These are phyloP conservation scores for Xylaria bambusicola DNA, from an alignment of 495 filamentous ascomycete species.

Conservation along the genomic window DNA sequence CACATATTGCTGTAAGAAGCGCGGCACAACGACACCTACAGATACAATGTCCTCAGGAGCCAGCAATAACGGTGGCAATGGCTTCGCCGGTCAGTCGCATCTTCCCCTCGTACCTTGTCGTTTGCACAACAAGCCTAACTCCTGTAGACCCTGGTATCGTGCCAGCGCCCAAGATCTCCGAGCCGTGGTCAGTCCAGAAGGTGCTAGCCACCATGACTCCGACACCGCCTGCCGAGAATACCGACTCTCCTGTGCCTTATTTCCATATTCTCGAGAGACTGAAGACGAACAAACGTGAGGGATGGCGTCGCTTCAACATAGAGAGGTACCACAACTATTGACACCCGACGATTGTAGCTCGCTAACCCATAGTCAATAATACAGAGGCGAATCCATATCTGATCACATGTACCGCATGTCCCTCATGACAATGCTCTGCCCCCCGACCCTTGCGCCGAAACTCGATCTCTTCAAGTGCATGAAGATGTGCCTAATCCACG, in stretches of 20 bases:
- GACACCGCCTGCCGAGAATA: conserved; percentile 55
- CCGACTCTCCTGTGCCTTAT: conserved; percentile 80
- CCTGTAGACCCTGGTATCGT: conserved; percentile 34
- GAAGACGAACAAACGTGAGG: conserved; percentile 94
- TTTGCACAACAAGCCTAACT: background rate
- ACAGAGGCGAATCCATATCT: conserved; percentile 76
- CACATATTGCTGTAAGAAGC: background rate
- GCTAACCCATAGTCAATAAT: background rate
- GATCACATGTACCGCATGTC: conserved; percentile 99
- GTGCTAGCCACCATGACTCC: conserved; percentile 46
- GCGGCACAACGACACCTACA: background rate
- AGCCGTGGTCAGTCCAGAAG: conserved; percentile 53
- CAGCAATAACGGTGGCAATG: conserved; percentile 3
- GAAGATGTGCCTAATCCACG: conserved; percentile 91
- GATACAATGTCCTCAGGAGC: conserved; percentile 7
- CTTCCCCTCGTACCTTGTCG: background rate
- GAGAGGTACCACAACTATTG: conserved; percentile 43
- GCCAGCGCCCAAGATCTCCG: conserved; percentile 36
- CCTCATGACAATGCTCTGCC: conserved; percentile 92
- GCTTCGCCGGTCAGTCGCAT: conserved; percentile 15
- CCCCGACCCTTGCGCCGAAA: conserved; percentile 64
- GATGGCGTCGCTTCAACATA: conserved; percentile 89
- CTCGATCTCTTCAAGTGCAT: conserved; percentile 83
- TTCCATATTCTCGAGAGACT: conserved; percentile 90
- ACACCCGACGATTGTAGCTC: background rate